phyloP scores from a whole-genome alignment of 139 green algal genomes.

The Volvox africanus region DNA sequence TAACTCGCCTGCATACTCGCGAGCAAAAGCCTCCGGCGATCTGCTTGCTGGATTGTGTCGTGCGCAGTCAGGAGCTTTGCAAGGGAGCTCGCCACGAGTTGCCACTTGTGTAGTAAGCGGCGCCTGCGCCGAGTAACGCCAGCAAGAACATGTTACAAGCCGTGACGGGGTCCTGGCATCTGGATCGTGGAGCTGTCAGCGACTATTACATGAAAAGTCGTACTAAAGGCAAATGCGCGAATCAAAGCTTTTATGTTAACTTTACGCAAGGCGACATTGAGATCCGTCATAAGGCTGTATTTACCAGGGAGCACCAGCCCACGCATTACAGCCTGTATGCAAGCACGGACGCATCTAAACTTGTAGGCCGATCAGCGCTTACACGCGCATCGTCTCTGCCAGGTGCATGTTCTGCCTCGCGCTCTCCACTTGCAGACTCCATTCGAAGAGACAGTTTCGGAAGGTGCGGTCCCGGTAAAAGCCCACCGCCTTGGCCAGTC shows the following conservation, averaged over 20 bases:
- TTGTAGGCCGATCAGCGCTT: not conserved
- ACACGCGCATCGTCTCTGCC: not conserved
- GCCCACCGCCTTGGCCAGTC: constrained; percentile 2
- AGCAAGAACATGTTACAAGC: not conserved
- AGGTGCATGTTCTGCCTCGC: not conserved
- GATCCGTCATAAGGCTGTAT: too few relatives aligned
- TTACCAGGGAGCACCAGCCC: too few relatives aligned
- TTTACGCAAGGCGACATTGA: too few relatives aligned
- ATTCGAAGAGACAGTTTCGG: constrained; percentile 20
- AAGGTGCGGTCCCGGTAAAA: constrained; percentile 41
- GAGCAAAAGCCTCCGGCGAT: not conserved
- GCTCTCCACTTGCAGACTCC: constrained; percentile 11
- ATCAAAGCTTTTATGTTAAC: too few relatives aligned
- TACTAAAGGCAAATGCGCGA: too few relatives aligned
- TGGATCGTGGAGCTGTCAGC: too few relatives aligned
- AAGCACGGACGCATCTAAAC: too few relatives aligned
- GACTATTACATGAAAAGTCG: too few relatives aligned
- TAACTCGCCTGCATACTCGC: not conserved
- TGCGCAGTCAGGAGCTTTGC: not conserved
- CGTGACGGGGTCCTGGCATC: too few relatives aligned
- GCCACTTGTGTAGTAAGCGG: constrained; percentile 15
- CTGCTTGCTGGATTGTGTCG: not conserved
- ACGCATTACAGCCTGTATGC: too few relatives aligned
- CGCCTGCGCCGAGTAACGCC: not conserved
- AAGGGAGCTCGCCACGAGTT: not conserved